These are phyloP conservation scores for Ichthyophthirius multifiliis DNA, from an alignment of 169 alveolate species.

Conservation along the genomic window DNA sequence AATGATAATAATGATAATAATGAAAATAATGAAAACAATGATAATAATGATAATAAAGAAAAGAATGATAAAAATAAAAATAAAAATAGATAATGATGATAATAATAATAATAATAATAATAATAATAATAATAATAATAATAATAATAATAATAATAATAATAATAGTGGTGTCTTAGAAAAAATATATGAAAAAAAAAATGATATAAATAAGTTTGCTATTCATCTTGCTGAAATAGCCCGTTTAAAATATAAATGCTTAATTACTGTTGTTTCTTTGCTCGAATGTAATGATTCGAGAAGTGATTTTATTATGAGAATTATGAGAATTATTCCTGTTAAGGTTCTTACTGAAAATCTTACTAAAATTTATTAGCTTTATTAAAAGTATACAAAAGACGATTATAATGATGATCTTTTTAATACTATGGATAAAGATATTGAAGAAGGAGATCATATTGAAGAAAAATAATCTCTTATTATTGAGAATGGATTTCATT, in stretches of 20 bases:
- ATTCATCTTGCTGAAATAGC: slow-evolving; percentile 29
- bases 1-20: not conserved
- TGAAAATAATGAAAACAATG: not conserved
- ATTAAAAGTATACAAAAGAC: not conserved
- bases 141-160: not conserved
- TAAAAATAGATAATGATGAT: not conserved
- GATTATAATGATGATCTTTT: slow-evolving; percentile 23
- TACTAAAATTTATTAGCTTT: slow-evolving; percentile 13
- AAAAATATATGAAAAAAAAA: not conserved
- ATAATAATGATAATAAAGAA: not conserved
- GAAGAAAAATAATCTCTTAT: slow-evolving; percentile 33
- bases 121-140: no score
- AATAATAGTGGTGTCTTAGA: not conserved
- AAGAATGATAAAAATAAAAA: not conserved
- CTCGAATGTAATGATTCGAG: slow-evolving; percentile 23
- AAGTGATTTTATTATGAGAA: slow-evolving; percentile 12
- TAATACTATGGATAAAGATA: not conserved
- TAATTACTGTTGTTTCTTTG: slow-evolving; percentile 12
- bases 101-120: not conserved
- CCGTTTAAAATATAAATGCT: slow-evolving; percentile 28
- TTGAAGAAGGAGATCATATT: not conserved
- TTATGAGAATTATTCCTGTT: slow-evolving; percentile 30
- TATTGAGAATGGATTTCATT: slow-evolving; percentile 35
- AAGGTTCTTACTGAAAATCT: slow-evolving; percentile 13
- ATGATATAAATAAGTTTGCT: not conserved